Evolutionary conservation across 2,329 filamentous ascomycete species (phyloP).

Genomic region (Colletotrichum eremochloae): DNA sequence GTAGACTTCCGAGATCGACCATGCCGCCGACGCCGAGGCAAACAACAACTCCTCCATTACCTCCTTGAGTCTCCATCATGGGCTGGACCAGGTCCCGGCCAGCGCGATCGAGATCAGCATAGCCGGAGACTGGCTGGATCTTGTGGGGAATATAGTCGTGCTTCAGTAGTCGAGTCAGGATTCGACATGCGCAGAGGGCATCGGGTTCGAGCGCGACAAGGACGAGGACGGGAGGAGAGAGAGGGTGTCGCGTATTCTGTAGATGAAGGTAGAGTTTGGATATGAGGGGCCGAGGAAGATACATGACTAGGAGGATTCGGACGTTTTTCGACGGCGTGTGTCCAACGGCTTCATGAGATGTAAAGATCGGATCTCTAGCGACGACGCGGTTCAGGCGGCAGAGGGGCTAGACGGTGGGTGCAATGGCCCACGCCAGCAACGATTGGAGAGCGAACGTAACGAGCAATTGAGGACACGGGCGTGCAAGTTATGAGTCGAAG

Average conservation of each 20-base stretch:
- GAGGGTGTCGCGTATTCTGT: slow-evolving; percentile 86
- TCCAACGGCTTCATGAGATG: slow-evolving; percentile 52
- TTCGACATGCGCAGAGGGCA: slow-evolving; percentile 93
- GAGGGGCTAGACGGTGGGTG: slow-evolving; percentile 4
- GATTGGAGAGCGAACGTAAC: background rate
- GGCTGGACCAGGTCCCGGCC: slow-evolving; percentile 84
- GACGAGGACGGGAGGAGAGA: slow-evolving; percentile 90
- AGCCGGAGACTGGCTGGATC: slow-evolving; percentile 93
- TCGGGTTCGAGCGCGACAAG: slow-evolving; percentile 96
- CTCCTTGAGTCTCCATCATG: slow-evolving; percentile 88
- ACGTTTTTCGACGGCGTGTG: slow-evolving; percentile 49
- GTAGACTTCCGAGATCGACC: slow-evolving; percentile 84
- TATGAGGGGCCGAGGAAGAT: slow-evolving; percentile 90
- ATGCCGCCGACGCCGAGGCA: slow-evolving; percentile 94
- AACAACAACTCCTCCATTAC: slow-evolving; percentile 88
- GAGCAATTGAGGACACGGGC: background rate
- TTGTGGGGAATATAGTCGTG: slow-evolving; percentile 98
- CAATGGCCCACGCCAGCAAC: slow-evolving; percentile 1
- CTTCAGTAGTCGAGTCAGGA: slow-evolving; percentile 92
- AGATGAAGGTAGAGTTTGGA: slow-evolving; percentile 93
- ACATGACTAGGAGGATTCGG: slow-evolving; percentile 71
- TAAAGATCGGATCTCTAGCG: slow-evolving; percentile 2
- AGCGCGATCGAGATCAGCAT: slow-evolving; percentile 86
- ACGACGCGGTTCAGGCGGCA: background rate
- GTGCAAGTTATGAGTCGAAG: background rate